Base-by-base conservation (phyloP, 495 filamentous ascomycete genomes). In the Neurospora sp. region DNA sequence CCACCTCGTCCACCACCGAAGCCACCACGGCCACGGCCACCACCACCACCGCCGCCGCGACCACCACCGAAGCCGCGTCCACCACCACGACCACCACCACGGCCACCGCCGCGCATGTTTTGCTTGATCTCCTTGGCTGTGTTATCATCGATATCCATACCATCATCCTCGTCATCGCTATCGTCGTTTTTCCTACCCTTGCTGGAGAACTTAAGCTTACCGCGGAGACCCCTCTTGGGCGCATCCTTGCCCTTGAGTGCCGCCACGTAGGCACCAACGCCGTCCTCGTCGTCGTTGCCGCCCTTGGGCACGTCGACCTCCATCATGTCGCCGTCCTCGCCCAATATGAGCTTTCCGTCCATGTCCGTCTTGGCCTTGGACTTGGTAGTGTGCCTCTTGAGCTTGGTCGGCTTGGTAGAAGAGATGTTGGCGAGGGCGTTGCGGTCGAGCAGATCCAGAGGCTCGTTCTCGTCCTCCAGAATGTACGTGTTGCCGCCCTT, bases 371-470 rank as follows among this genome's bases (percentile, higher is more conserved):
- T 93, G 31, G 92, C 91, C 79, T 89, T 90, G 38, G 85, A 84
- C 76, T 82, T 87, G 65, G 80, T 80, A 22, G 83, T 85, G 10
- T 81, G 83, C 77, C 88, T 87, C 75, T 87, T 90, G 20, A 82
- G 74, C 73, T 88, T 88, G 44, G 84, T 81, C 3, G 96, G 96
- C 79, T 92, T 94, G 16, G 93, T 96, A 5, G 92, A 91, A 16
- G 96, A 97, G 76, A 99, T 98, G 78, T 94, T 93, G 35, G 93
- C 95, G 20, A 99, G 86, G 12, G 96, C 93, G 77, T 90, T 90
- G 53, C 92, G 90, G 75, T 94, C 95, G 14, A 99, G 88, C 35
- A 99, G 86, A 84, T 99, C 96, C 40, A 99, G 89, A 1, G 96
- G 96, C 80, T 98, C 95, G 77, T 96, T 91, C 72, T 94, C 92